Percentiles rank a stretch among this genome's conserved stretches.
These are phyloP conservation scores for Dactylis glomerata DNA, from an alignment of 176 grass and related monocot species.

Conservation along the genomic window DNA sequence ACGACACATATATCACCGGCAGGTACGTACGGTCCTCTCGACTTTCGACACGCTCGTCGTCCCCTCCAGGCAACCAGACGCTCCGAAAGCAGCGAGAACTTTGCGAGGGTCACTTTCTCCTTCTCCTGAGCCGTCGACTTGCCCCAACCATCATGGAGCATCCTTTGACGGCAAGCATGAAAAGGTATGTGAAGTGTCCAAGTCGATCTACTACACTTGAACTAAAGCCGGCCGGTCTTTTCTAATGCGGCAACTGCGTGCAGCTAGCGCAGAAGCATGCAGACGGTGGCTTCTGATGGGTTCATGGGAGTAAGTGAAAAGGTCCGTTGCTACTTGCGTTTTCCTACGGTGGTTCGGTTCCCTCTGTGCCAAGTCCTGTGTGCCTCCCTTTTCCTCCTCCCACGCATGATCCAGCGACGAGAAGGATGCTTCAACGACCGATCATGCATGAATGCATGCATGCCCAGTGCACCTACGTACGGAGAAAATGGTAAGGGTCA, in stretches of 20 bases:
- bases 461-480: background rate
- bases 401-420: conserved; percentile 10
- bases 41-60: background rate
- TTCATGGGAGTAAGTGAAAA: conserved; percentile 10
- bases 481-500: no score
- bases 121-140: background rate
- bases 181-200: background rate
- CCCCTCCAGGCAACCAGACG: background rate
- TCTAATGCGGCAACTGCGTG: background rate
- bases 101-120: background rate
- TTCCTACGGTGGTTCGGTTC: background rate
- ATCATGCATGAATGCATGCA: background rate
- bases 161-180: background rate
- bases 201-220: background rate
- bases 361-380: background rate
- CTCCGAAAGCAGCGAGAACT: background rate
- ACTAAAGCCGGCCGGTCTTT: background rate
- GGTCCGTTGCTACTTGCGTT: background rate
- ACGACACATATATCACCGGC: no score
- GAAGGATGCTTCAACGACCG: background rate
- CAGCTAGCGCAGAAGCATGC: no score
- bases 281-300: background rate
- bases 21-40: background rate
- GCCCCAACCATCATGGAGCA: background rate
- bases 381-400: background rate